These are phyloP conservation scores for Bruguiera gymnorhiza DNA, from an alignment of 345 rosid genomes.

Conservation along the genomic window DNA sequence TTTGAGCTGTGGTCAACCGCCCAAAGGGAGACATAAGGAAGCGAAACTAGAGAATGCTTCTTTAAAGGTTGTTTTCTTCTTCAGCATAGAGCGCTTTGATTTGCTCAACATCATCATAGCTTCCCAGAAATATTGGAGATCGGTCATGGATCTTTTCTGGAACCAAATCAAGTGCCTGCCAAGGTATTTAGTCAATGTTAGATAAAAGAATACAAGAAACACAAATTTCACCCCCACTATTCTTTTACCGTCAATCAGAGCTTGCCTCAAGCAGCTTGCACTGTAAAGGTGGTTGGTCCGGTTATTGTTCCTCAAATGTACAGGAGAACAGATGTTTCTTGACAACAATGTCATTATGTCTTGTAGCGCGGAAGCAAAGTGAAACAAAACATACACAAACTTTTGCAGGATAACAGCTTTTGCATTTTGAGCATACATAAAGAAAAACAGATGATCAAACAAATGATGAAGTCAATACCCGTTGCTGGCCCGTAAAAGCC, in stretches of 20 bases:
- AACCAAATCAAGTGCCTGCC: constrained; percentile 81
- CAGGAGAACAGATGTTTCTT: too few relatives aligned
- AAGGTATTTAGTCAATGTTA: constrained; percentile 5
- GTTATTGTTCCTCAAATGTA: too few relatives aligned
- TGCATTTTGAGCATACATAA: neutral
- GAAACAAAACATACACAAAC: neutral
- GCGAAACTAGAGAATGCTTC: constrained; percentile 2
- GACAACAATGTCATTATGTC: too few relatives aligned
- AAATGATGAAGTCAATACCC: constrained; percentile 41
- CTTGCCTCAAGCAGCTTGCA: too few relatives aligned
- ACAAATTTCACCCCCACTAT: neutral
- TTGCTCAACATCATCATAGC: constrained; percentile 90
- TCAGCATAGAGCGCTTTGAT: constrained; percentile 78
- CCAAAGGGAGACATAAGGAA: constrained; percentile 2
- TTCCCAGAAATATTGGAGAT: constrained; percentile 90
- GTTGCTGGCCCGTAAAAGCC: constrained; percentile 79
- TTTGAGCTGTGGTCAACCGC: constrained; percentile 6
- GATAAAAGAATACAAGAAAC: neutral
- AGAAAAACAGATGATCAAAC: neutral
- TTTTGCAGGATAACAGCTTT: neutral
- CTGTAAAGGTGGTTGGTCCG: too few relatives aligned
- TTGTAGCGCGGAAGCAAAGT: too few relatives aligned
- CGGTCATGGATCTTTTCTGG: constrained; percentile 81
- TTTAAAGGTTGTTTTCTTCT: constrained; percentile 40
- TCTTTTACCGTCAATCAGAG: neutral